Conservation (phyloP, 495 filamentous ascomycete genomes). For the Penicillium robsamsonii region DNA sequence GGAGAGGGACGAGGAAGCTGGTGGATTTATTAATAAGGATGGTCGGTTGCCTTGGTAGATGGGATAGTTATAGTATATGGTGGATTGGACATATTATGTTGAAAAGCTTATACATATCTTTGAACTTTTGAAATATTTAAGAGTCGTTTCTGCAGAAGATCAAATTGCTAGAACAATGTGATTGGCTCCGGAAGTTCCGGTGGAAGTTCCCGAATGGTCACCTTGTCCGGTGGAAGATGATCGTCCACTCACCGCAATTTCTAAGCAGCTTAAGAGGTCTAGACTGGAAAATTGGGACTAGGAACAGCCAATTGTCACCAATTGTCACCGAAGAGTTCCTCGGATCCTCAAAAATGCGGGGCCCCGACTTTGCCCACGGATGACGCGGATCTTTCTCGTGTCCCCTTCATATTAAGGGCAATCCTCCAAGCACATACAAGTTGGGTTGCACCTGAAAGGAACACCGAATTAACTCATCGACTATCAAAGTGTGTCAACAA, state of each 20-base stretch:
- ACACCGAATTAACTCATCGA: not conserved
- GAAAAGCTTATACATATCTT: not conserved
- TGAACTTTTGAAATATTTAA: too few relatives aligned
- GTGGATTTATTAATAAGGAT: constrained; percentile 29
- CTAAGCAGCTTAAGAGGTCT: not conserved
- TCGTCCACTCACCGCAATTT: constrained; percentile 3
- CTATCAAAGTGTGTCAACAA: not conserved
- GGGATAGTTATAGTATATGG: too few relatives aligned
- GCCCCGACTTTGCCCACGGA: not conserved
- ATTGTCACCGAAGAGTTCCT: not conserved
- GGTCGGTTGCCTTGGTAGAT: constrained; percentile 21
- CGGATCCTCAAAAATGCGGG: constrained; percentile 6
- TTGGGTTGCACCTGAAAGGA: not conserved
- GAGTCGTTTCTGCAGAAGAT: too few relatives aligned
- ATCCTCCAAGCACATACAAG: not conserved
- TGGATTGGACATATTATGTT: not conserved
- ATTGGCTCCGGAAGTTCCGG: constrained; percentile 7
- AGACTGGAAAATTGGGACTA: not conserved
- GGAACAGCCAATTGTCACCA: not conserved
- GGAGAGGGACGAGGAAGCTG: constrained; percentile 29
- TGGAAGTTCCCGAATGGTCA: not conserved
- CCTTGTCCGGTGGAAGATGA: constrained; percentile 3
- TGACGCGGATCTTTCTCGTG: not conserved
- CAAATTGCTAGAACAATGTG: not conserved
- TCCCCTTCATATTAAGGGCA: constrained; percentile 5